phyloP scores from a whole-genome alignment of 306 rosid species.

The Trifolium fragiferum region DNA sequence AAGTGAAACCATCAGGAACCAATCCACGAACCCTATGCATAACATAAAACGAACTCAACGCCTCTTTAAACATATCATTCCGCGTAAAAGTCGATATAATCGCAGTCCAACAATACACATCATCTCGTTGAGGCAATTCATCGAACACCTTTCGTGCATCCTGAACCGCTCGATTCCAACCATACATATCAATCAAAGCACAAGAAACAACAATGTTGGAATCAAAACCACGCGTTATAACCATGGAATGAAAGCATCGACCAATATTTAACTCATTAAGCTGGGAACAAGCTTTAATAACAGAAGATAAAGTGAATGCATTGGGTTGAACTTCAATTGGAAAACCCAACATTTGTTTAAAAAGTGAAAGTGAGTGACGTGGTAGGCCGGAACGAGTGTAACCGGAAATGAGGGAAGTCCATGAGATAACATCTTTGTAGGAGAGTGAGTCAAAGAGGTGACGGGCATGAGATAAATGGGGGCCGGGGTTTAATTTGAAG shows the following conservation, averaged over 20 bases:
- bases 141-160: conserved; percentile 71
- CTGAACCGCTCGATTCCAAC: conserved; percentile 46
- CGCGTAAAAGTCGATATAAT: conserved; percentile 62
- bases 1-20: conserved; percentile 69
- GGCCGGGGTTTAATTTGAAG: conserved; percentile 64
- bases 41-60: conserved; percentile 54
- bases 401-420: conserved; percentile 83
- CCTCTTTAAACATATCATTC: conserved; percentile 68
- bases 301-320: conserved; percentile 72
- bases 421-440: conserved; percentile 73
- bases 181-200: conserved; percentile 81
- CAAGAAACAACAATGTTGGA: conserved; percentile 56
- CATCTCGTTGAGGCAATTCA: conserved; percentile 65
- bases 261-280: conserved; percentile 56
- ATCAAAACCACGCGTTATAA: conserved; percentile 59
- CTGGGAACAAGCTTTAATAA: conserved; percentile 71
- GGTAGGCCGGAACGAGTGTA: conserved; percentile 60
- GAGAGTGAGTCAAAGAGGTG: conserved; percentile 60
- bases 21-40: conserved; percentile 60
- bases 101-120: conserved; percentile 74
- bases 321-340: conserved; percentile 72
- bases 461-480: conserved; percentile 55
- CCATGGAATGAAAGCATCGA: conserved; percentile 61
- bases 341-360: conserved; percentile 56
- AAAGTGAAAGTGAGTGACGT: conserved; percentile 44